Evolutionary conservation across 257 asterid genomes (phyloP).

Genomic region (Perilla frutescens): DNA sequence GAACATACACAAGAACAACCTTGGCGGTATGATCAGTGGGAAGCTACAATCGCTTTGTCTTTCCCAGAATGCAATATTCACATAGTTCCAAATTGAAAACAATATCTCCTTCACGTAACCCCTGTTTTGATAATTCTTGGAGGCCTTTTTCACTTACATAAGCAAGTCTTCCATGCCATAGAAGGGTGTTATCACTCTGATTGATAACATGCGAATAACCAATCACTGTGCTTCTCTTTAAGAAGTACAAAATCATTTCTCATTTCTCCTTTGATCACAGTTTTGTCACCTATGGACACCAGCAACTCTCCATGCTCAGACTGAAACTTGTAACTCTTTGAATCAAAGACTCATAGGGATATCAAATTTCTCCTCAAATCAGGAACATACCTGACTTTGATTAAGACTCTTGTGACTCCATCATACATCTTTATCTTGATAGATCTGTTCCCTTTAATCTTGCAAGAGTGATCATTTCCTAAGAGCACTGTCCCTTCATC

Average conservation of each 20-base stretch:
- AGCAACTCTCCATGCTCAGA: too few species aligned
- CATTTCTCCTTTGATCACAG: neutral
- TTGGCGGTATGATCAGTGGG: too few species aligned
- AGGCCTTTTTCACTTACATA: neutral
- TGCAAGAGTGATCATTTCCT: neutral
- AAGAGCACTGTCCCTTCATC: neutral
- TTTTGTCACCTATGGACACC: neutral
- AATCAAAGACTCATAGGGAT: neutral
- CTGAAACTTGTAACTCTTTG: neutral
- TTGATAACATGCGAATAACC: neutral
- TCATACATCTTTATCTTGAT: neutral
- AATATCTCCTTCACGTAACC: neutral
- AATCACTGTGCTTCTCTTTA: neutral
- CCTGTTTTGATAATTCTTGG: neutral
- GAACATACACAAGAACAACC: too few species aligned
- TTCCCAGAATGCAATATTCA: neutral
- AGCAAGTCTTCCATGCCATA: neutral
- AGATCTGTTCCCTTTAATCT: neutral
- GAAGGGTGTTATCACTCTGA: neutral
- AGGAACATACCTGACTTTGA: neutral
- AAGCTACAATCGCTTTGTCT: neutral
- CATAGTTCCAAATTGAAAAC: neutral
- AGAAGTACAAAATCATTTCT: neutral
- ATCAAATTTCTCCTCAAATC: neutral
- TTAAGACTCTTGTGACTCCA: neutral